These are phyloP conservation scores for Vanrija humicola DNA, from an alignment of 1,284 basidiomycete genomes.

Conservation along the genomic window DNA sequence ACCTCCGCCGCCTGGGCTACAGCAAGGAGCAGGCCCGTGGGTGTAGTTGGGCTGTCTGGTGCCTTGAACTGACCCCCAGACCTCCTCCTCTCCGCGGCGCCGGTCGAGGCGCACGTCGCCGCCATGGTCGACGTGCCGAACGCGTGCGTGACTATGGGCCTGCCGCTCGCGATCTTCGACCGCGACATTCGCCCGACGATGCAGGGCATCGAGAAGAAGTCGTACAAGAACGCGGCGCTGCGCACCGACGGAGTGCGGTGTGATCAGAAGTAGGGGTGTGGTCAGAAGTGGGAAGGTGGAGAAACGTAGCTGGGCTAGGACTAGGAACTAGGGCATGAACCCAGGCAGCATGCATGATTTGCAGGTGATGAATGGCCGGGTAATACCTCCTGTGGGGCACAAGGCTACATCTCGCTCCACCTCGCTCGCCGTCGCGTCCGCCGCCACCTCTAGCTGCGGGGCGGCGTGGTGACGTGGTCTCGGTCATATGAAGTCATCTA, in stretches of 20 bases:
- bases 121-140: conserved; percentile 73
- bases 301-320: too few species aligned
- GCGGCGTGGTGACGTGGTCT: too few species aligned
- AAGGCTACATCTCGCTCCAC: too few species aligned
- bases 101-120: conserved; percentile 66
- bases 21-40: conserved; percentile 60
- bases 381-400: too few species aligned
- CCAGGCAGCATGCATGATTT: too few species aligned
- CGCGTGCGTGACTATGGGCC: conserved; percentile 67
- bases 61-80: conserved; percentile 48
- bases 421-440: too few species aligned
- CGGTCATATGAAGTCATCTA: neutral
- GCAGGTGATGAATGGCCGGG: too few species aligned
- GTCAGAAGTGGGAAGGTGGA: neutral
- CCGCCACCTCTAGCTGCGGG: too few species aligned
- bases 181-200: conserved; percentile 64
- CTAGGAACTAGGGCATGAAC: too few species aligned
- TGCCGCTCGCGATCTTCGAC: conserved; percentile 69
- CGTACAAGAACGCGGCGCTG: conserved; percentile 64
- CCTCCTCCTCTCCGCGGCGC: conserved; percentile 70
- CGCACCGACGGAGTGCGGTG: conserved; percentile 56
- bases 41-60: neutral
- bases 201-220: conserved; percentile 57
- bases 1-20: conserved; percentile 54
- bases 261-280: conserved; percentile 3